Evolutionary conservation across 257 asterid genomes (phyloP), one percentile per base, ranked within the genome.

Genomic region (Rhazya stricta): DNA sequence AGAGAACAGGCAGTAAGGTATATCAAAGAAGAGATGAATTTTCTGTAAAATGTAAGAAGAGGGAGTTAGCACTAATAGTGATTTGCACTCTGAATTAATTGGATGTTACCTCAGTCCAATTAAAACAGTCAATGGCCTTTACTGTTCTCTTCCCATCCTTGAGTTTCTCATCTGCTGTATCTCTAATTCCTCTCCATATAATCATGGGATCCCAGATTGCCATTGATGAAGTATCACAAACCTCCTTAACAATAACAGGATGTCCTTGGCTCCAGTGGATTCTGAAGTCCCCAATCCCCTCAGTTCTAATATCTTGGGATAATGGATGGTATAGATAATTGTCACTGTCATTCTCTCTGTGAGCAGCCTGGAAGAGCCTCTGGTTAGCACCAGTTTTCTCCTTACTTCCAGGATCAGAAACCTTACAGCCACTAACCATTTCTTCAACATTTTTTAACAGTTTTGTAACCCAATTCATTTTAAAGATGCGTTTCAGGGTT

Each of bases 381-480:
- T 73, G 77, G 80, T 84, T 83, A 74, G 70, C 74, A 36, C 82
- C 91, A 81, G 72, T 76, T 86, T 77, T 83, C 79, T 81, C 88
- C 57, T 85, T 68, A 74, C 69, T 76, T 69, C 83, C 84, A 77
- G 81, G 79, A 82, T 69, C 86, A 81, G 58, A 43, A 72, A 87
- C 77, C 82, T 79, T 84, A 77, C 99, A 92, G 73, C 98, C 97
- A 79, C 80, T 83, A 74, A 92, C 99, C 98, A 95, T 92, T 89
- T 95, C 99, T 85, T 87, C 97, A 32, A 88, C 98, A 83, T 91
- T 90, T 88, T 91, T 95, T 79, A 89, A 89, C 75, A 95, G 85
- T 80, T 91, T 92, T 66, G 97, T 96, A 61, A 95, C 98, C 99
- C 99, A 95, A 80, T 91, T 92, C 97, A 95, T 91, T 85, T 95